These are phyloP conservation scores for Vaccinium corymbosum DNA, from an alignment of 148 eudicot genomes.

Conservation along the genomic window DNA sequence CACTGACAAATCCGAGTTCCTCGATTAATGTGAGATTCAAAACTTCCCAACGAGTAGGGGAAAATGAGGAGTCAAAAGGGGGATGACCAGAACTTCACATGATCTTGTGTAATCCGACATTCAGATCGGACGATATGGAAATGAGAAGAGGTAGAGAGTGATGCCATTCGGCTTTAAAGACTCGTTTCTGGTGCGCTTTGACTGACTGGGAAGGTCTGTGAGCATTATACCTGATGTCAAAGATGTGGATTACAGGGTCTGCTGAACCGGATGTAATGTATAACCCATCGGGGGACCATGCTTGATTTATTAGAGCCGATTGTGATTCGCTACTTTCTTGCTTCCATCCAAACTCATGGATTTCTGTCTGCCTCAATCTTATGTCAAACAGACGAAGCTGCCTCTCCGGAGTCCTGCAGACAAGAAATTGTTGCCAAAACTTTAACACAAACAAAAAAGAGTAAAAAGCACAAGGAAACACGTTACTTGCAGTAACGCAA, in stretches of 20 bases:
- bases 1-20: not conserved
- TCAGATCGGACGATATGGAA: conserved; percentile 88
- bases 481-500: not conserved
- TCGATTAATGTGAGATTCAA: not conserved
- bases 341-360: conserved; percentile 90
- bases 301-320: conserved; percentile 89
- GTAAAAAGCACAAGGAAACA: not conserved
- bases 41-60: conserved; percentile 1
- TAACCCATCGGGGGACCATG: conserved; percentile 99
- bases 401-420: conserved; percentile 70
- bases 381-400: conserved; percentile 86
- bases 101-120: conserved; percentile 81
- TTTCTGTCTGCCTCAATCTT: conserved; percentile 64
- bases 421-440: conserved; percentile 6
- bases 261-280: conserved; percentile 88
- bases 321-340: conserved; percentile 97
- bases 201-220: conserved; percentile 83
- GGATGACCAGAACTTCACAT: conserved; percentile 15
- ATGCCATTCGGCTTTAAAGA: conserved; percentile 94
- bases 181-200: conserved; percentile 81
- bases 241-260: conserved; percentile 82
- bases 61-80: not conserved
- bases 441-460: not conserved
- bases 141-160: conserved; percentile 63
- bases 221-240: conserved; percentile 77